phyloP scores from a whole-genome alignment of 768 basidiomycete species.

The Termitomyces sp. region DNA sequence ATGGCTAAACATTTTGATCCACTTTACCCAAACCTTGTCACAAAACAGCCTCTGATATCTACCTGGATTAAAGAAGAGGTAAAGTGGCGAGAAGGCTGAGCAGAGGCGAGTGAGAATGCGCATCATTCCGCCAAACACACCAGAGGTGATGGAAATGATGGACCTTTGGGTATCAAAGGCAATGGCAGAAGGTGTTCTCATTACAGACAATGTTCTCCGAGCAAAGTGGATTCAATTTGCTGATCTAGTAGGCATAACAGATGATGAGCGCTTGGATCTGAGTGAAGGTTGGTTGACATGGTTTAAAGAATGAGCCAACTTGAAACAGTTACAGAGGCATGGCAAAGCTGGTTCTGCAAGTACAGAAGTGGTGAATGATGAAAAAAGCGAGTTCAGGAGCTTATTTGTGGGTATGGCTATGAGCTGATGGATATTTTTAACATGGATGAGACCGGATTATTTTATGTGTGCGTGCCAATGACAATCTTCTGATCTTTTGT shows the following conservation, averaged over 20 bases:
- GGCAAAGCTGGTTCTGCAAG: not conserved
- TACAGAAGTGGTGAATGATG: not conserved
- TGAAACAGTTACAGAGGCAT: not conserved
- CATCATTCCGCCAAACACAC: not conserved
- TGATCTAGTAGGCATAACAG: not conserved
- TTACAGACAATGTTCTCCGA: not conserved
- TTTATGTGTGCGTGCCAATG: not conserved
- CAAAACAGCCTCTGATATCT: not conserved
- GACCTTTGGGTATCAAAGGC: not conserved
- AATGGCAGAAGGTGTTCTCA: not conserved
- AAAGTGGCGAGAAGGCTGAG: not conserved
- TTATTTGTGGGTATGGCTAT: not conserved
- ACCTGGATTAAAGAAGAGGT: not conserved
- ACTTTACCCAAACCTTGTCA: not conserved
- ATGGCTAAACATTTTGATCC: not conserved
- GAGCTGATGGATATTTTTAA: not conserved
- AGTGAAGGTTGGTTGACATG: not conserved
- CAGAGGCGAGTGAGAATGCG: not conserved
- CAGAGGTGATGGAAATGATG: not conserved
- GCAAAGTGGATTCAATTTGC: not conserved
- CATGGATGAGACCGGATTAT: not conserved
- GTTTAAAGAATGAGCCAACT: not conserved
- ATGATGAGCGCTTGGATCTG: not conserved
- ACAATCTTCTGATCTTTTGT: not conserved
- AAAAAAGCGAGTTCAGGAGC: not conserved